Percentiles rank a stretch among this genome's conserved stretches.
Conservation (phyloP, 164 flowering plant genomes). For the Macadamia tetraphylla region DNA sequence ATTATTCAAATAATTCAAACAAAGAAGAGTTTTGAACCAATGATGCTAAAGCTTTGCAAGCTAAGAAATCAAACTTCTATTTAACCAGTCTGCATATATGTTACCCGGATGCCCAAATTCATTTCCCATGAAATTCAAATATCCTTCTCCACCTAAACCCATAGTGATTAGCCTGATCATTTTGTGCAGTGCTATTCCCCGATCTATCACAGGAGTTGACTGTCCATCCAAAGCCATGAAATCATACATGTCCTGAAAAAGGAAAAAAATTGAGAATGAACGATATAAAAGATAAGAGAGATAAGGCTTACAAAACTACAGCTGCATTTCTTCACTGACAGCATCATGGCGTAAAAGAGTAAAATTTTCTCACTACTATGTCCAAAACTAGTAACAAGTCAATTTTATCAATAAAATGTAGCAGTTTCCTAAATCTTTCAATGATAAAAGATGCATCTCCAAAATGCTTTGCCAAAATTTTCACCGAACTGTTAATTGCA, state of each 20-base stretch:
- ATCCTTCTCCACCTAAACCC: constrained; percentile 99
- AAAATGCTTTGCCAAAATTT: too few relatives aligned
- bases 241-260: constrained; percentile 96
- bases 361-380: too few relatives aligned
- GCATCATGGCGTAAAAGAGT: too few relatives aligned
- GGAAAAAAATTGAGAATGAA: not conserved
- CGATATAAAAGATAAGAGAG: not conserved
- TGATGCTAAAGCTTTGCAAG: not conserved
- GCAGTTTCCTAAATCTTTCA: too few relatives aligned
- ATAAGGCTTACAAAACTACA: not conserved
- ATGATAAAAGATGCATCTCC: too few relatives aligned
- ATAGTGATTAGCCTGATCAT: constrained; percentile 97
- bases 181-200: constrained; percentile 98
- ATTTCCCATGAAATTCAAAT: constrained; percentile 98
- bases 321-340: too few relatives aligned
- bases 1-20: not conserved
- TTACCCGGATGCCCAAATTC: constrained; percentile 99
- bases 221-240: constrained; percentile 94
- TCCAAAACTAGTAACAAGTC: too few relatives aligned
- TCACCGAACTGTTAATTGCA: too few relatives aligned
- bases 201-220: constrained; percentile 79
- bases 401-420: too few relatives aligned
- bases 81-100: not conserved
- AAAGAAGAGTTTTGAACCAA: not conserved
- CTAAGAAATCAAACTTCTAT: not conserved